phyloP scores from a whole-genome alignment of 129 eudicot genomes.

The Lactuca saligna region DNA sequence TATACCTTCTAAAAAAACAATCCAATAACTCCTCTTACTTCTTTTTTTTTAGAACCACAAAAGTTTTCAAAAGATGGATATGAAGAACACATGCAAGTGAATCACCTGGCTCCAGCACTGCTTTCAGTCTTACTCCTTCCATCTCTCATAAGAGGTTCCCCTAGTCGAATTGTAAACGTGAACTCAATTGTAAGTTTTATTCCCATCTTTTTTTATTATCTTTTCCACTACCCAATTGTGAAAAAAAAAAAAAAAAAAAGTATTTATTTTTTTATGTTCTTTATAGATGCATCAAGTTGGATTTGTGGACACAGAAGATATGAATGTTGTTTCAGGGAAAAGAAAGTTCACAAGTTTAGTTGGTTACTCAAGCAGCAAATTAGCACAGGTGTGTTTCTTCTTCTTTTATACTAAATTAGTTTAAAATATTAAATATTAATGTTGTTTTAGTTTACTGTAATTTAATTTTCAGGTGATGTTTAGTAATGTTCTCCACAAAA shows the following conservation, averaged over 20 bases:
- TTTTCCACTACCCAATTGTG: slow-evolving; percentile 6
- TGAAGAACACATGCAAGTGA: slow-evolving; percentile 98
- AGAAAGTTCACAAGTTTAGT: slow-evolving; percentile 78
- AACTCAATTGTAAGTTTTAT: slow-evolving; percentile 78
- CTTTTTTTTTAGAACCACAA: slow-evolving; percentile 67
- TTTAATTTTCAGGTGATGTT: slow-evolving; percentile 76
- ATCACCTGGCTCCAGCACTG: slow-evolving; percentile 95
- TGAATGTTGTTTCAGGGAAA: slow-evolving; percentile 75
- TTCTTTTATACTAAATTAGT: slow-evolving; percentile 17
- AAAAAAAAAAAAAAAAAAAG: slow-evolving; percentile 19
- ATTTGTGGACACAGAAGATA: slow-evolving; percentile 97
- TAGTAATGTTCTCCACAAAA: slow-evolving; percentile 84
- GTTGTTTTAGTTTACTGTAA: no score
- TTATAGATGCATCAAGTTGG: slow-evolving; percentile 88
- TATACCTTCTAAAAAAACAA: background rate
- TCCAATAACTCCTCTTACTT: background rate
- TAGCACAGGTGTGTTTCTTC: slow-evolving; percentile 69
- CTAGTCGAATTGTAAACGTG: slow-evolving; percentile 89
- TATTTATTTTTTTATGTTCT: slow-evolving; percentile 12
- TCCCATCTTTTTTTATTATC: background rate
- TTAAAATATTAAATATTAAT: background rate
- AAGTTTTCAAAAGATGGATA: slow-evolving; percentile 81
- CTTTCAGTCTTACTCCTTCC: slow-evolving; percentile 85
- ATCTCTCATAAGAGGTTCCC: slow-evolving; percentile 91
- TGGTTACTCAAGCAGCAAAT: slow-evolving; percentile 91